A percentile compares a stretch with the other conserved stretches of the same genome.
phyloP scores from a whole-genome alignment of 345 rosid genomes.

The Moricandia moricandioides region DNA sequence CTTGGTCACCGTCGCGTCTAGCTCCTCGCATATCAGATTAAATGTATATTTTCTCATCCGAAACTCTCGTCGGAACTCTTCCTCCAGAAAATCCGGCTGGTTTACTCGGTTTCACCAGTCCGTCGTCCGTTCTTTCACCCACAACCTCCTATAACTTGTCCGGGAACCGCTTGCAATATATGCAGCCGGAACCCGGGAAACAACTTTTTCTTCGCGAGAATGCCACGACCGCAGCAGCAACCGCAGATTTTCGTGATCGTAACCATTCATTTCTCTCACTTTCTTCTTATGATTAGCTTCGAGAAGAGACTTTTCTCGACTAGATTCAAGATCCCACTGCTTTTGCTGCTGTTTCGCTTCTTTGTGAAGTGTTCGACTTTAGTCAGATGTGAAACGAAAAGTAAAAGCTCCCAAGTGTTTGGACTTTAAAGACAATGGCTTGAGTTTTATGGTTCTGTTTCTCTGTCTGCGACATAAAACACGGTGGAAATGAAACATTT shows the following conservation, averaged over 20 bases:
- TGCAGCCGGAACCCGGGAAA: background rate
- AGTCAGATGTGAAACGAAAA: too few relatives aligned
- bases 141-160: slow-evolving; percentile 53
- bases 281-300: slow-evolving; percentile 51
- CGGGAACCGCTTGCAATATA: slow-evolving; percentile 17
- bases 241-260: slow-evolving; percentile 31
- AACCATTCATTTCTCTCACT: slow-evolving; percentile 40
- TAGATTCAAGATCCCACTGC: slow-evolving; percentile 3
- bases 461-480: too few relatives aligned
- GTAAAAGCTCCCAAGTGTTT: too few relatives aligned
- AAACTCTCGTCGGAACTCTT: slow-evolving; percentile 64
- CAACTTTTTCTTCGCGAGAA: background rate
- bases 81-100: slow-evolving; percentile 62
- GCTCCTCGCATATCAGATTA: slow-evolving; percentile 63
- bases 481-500: too few relatives aligned
- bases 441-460: too few relatives aligned
- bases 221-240: slow-evolving; percentile 31
- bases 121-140: slow-evolving; percentile 85
- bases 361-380: too few relatives aligned
- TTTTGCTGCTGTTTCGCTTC: too few relatives aligned
- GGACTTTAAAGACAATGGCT: too few relatives aligned
- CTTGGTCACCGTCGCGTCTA: slow-evolving; percentile 68
- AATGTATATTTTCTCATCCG: slow-evolving; percentile 84
- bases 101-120: slow-evolving; percentile 84
- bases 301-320: slow-evolving; percentile 44